These are phyloP conservation scores for Clohesyomyces aquaticus DNA, from an alignment of 495 filamentous ascomycete genomes.

Conservation along the genomic window DNA sequence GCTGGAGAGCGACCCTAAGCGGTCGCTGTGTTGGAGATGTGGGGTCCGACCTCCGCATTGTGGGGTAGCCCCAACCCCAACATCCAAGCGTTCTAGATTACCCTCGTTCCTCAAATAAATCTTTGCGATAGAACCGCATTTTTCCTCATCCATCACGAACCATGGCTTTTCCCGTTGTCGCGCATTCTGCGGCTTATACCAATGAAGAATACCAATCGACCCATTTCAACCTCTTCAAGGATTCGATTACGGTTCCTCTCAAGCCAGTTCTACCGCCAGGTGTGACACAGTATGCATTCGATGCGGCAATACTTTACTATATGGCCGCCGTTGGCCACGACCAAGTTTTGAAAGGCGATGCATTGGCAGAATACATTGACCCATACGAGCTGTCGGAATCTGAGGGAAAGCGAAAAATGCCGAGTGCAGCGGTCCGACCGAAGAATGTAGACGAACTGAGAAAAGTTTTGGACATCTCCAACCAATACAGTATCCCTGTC, in stretches of 20 bases:
- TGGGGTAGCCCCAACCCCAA: conserved; percentile 12
- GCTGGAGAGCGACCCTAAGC: too few relatives aligned
- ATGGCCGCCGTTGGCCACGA: conserved; percentile 44
- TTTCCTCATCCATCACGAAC: neutral
- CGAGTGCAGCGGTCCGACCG: conserved; percentile 51
- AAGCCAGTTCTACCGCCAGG: conserved; percentile 50
- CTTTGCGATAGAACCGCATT: neutral
- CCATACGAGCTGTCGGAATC: conserved; percentile 50
- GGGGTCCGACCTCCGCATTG: conserved; percentile 26
- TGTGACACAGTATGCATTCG: conserved; percentile 46
- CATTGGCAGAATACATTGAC: conserved; percentile 52
- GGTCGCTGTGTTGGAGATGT: conserved; percentile 14
- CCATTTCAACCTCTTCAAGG: conserved; percentile 36
- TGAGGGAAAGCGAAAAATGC: conserved; percentile 48
- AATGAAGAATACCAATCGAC: conserved; percentile 35
- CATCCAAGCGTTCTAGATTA: neutral
- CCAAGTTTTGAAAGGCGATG: conserved; percentile 47
- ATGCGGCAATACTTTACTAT: conserved; percentile 42
- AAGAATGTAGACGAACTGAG: conserved; percentile 30
- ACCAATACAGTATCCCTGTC: conserved; percentile 27
- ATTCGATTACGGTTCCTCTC: conserved; percentile 23
- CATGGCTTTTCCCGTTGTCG: conserved; percentile 3
- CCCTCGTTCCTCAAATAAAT: conserved; percentile 8
- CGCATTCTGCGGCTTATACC: conserved; percentile 21
- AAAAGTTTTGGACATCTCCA: conserved; percentile 13